Evolutionary conservation across 208 protist species (phyloP).

Genomic region (Trypanosoma caninum): DNA sequence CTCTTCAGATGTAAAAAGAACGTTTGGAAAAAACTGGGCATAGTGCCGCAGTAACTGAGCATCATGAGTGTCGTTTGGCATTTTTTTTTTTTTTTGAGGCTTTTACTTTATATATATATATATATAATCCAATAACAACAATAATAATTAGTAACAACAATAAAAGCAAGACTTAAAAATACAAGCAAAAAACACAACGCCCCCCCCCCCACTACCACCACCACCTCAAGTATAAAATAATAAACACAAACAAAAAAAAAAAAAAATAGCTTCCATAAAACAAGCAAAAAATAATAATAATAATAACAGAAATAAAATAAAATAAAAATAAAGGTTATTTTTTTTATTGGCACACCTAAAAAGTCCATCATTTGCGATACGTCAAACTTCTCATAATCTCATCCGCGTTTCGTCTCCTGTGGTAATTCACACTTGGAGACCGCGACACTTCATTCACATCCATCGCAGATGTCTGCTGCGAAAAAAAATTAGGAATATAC

Average conservation of each 20-base stretch:
- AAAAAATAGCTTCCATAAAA: too few species aligned
- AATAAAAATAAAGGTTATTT: neutral
- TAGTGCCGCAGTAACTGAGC: slow-evolving; percentile 75
- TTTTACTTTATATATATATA: too few species aligned
- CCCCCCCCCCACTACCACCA: too few species aligned
- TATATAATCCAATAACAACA: neutral
- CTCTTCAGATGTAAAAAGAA: slow-evolving; percentile 68
- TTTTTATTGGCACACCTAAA: neutral
- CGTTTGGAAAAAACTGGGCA: slow-evolving; percentile 74
- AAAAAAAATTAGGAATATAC: slow-evolving; percentile 5
- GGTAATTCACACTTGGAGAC: neutral
- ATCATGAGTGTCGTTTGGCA: slow-evolving; percentile 31
- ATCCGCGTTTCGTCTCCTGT: slow-evolving; percentile 21
- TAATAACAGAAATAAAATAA: slow-evolving; percentile 1
- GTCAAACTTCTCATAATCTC: slow-evolving; percentile 29
- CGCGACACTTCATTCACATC: neutral
- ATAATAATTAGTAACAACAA: slow-evolving; percentile 2
- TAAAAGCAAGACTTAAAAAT: neutral
- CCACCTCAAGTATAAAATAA: too few species aligned
- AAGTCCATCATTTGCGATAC: slow-evolving; percentile 15
- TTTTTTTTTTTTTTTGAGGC: too few species aligned
- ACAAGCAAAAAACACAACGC: too few species aligned
- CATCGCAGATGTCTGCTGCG: neutral
- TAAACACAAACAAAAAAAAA: too few species aligned
- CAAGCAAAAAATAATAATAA: slow-evolving; percentile 1